Evolutionary conservation across 768 basidiomycete species (phyloP), one percentile per base, ranked within the genome.

Genomic region (Hypholoma sublateritium): DNA sequence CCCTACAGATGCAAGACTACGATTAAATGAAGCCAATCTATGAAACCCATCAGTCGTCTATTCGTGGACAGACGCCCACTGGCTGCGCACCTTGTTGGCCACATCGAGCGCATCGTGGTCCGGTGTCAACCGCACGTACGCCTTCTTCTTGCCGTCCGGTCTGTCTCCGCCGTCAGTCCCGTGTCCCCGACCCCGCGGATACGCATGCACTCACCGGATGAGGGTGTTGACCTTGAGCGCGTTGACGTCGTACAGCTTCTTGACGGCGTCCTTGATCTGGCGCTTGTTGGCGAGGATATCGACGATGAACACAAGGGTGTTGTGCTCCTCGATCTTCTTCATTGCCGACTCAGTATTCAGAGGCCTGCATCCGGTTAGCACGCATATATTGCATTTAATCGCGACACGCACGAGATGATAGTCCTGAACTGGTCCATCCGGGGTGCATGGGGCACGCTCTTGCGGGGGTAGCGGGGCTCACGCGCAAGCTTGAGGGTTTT

Each of bases 301-400:
- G 52, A 97, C 95, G 59, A 98, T 88, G 82, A 98, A 99, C 58
- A 99, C 97, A 57, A 98, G 85, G 32, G 97, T 99, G 78, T 99
- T 98, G 83, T 98, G 88, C 76, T 98, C 96, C 83, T 99, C 96
- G 57, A 99, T 99, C 86, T 99, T 97, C 86, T 98, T 96, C 96
- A 98, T 98, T 60, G 96, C 95, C 12, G 86, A 89, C 76, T 98
- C 95, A 14, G 94, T 96, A 86, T 94, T 96, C 73, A 94, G 73
- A 16, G 92, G 92, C 50, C 89, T 91, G 55, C 14, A 24, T 50
- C 39, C 5, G 46, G 24, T 44, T 34, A 42, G 22, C 17, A 34
- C 11, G 28, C 32, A 34, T 5, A 55, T 24, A 47, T n/a, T 37
- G 43, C 19, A 41, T 9, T 42, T 12, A 59, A 11, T 22, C 17